These are phyloP conservation scores for Acer yangbiense DNA, from an alignment of 345 rosid species.

Conservation along the genomic window DNA sequence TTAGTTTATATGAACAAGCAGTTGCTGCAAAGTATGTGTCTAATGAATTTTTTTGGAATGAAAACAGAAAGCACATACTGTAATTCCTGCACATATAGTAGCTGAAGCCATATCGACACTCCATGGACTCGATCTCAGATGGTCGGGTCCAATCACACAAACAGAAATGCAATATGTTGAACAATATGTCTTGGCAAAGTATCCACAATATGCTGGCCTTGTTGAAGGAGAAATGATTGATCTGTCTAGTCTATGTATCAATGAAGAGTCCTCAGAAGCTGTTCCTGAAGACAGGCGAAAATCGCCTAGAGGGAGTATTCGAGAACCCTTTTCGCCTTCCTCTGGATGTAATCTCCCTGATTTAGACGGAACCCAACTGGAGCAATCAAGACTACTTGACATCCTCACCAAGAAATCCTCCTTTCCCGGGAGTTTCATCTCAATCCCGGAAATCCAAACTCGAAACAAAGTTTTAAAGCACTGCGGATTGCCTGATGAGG, in stretches of 20 bases:
- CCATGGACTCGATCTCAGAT: conserved; percentile 63
- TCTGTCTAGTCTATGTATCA: conserved; percentile 56
- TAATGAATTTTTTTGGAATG: not conserved
- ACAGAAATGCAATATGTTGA: conserved; percentile 70
- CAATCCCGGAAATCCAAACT: conserved; percentile 74
- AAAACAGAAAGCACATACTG: conserved; percentile 58
- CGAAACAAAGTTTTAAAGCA: conserved; percentile 59
- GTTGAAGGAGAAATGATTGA: conserved; percentile 48
- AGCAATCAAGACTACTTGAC: conserved; percentile 65
- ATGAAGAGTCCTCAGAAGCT: conserved; percentile 48
- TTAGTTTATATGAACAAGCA: not conserved
- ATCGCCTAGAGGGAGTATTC: conserved; percentile 38
- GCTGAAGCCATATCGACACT: conserved; percentile 81
- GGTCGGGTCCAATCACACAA: conserved; percentile 79
- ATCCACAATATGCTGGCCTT: conserved; percentile 67
- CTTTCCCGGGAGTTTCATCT: conserved; percentile 68
- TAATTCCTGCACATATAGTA: conserved; percentile 68
- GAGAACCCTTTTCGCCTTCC: conserved; percentile 43
- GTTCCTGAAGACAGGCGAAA: conserved; percentile 38
- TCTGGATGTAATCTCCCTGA: conserved; percentile 45
- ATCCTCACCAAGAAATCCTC: conserved; percentile 67
- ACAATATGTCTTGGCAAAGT: conserved; percentile 65
- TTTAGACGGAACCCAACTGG: conserved; percentile 56
- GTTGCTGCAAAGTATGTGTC: not conserved
- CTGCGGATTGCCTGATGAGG: conserved; percentile 58